These are phyloP conservation scores for Ganoderma lucidum DNA, from an alignment of 1,284 basidiomycete species.

Conservation along the genomic window DNA sequence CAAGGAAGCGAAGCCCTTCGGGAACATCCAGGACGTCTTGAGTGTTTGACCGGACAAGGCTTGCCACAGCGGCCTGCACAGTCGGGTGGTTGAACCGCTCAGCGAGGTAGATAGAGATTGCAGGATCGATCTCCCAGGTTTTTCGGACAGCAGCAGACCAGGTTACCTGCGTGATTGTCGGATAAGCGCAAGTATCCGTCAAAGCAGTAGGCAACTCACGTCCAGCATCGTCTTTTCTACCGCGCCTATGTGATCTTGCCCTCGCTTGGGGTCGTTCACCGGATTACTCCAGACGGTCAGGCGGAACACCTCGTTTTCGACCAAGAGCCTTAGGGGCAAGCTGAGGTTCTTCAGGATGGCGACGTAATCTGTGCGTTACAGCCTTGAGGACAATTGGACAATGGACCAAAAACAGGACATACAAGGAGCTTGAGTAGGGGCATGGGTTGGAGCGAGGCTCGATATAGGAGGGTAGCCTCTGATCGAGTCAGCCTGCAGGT, in stretches of 20 bases:
- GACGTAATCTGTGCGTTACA: conserved; percentile 57
- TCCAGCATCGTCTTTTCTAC: conserved; percentile 68
- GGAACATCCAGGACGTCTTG: conserved; percentile 77
- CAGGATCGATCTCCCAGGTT: conserved; percentile 87
- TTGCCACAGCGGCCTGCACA: conserved; percentile 75
- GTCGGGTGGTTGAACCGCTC: conserved; percentile 83
- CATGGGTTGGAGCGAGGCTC: conserved; percentile 67
- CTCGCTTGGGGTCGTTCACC: conserved; percentile 76
- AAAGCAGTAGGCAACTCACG: conserved; percentile 48
- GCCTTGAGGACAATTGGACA: not conserved
- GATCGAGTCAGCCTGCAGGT: conserved; percentile 79
- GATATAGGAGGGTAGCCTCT: conserved; percentile 73
- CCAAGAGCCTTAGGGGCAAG: conserved; percentile 79
- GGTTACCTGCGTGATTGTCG: conserved; percentile 54
- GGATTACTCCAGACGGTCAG: conserved; percentile 94
- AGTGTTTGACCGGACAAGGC: conserved; percentile 80
- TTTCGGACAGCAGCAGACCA: conserved; percentile 78
- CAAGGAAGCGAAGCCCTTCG: conserved; percentile 82
- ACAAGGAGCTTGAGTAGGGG: conserved; percentile 56
- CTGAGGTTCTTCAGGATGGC: conserved; percentile 60
- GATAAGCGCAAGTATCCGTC: not conserved
- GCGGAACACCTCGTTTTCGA: conserved; percentile 91
- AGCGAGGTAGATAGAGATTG: conserved; percentile 84
- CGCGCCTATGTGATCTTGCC: conserved; percentile 62
- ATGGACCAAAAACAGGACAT: conserved; percentile 34